A percentile compares a stretch with the other conserved stretches of the same genome.
Conservation (phyloP, 768 basidiomycete species). For the Tricholoma sp. region DNA sequence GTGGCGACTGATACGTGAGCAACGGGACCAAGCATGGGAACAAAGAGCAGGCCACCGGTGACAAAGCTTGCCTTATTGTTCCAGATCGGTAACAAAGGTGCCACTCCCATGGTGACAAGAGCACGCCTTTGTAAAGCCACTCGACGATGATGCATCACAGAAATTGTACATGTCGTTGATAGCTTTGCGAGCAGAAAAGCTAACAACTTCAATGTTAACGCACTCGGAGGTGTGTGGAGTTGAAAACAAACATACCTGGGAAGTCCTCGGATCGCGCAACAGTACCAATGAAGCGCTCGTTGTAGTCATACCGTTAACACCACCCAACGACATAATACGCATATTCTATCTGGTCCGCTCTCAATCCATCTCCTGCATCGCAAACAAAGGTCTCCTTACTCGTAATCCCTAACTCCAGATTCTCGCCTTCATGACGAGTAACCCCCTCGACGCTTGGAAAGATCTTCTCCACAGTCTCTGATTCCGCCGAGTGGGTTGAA, state of each 20-base stretch:
- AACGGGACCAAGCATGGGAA: not conserved
- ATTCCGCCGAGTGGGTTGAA: slow-evolving; percentile 56
- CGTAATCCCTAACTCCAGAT: slow-evolving; percentile 40
- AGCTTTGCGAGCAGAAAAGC: not conserved
- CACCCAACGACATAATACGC: slow-evolving; percentile 71
- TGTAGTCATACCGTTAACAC: slow-evolving; percentile 20
- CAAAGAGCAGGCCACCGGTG: not conserved
- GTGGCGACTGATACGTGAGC: not conserved
- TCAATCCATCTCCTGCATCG: slow-evolving; percentile 36
- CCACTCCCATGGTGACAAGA: not conserved
- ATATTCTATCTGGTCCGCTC: slow-evolving; percentile 57
- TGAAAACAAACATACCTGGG: not conserved
- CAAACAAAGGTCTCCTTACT: slow-evolving; percentile 52
- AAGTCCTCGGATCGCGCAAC: not conserved
- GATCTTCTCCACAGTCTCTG: slow-evolving; percentile 48
- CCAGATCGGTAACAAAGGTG: not conserved
- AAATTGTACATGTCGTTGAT: not conserved
- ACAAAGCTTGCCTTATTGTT: not conserved
- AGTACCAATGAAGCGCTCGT: not conserved
- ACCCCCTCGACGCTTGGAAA: slow-evolving; percentile 31
- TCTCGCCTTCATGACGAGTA: slow-evolving; percentile 4
- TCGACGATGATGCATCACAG: too few species aligned
- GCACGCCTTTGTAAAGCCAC: not conserved
- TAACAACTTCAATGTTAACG: not conserved
- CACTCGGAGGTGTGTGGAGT: not conserved